Conservation (phyloP, 78 protist genomes). For the Dictyostelium brefeldianum region DNA sequence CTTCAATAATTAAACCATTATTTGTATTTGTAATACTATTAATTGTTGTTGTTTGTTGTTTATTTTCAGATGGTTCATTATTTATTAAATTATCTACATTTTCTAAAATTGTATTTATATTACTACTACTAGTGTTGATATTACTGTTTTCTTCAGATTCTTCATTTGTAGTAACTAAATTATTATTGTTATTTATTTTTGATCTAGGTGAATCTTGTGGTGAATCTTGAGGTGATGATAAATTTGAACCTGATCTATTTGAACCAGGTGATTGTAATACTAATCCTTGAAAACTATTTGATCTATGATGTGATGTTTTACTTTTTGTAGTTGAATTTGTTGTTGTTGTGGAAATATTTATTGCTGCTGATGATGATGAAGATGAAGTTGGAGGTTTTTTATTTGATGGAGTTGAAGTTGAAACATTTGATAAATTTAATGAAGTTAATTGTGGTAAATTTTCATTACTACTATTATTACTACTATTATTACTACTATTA, state of each 20-base stretch:
- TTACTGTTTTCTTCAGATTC: neutral
- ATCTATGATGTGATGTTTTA: slow-evolving; percentile 57
- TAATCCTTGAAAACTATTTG: slow-evolving; percentile 45
- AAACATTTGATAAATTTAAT: neutral
- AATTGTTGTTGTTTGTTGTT: neutral
- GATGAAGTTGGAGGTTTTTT: slow-evolving; percentile 2
- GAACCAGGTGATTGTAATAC: neutral
- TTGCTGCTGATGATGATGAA: neutral
- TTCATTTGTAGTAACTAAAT: neutral
- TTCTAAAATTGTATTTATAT: neutral
- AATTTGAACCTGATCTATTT: neutral
- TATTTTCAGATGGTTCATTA: neutral
- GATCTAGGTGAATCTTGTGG: slow-evolving; percentile 49
- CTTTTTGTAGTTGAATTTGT: neutral
- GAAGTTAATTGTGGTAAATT: slow-evolving; percentile 1
- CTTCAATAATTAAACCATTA: slow-evolving; percentile 25
- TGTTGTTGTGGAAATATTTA: neutral
- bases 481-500: neutral
- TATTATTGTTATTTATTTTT: neutral
- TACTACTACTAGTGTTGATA: neutral
- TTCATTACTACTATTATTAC: neutral
- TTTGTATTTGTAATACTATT: neutral
- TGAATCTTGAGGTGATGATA: slow-evolving; percentile 42
- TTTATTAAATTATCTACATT: neutral
- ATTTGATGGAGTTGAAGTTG: neutral